Percentiles rank a stretch among this genome's conserved stretches.
Evolutionary conservation across 2,329 filamentous ascomycete species (phyloP).

Genomic region (Xylaria multiplex): DNA sequence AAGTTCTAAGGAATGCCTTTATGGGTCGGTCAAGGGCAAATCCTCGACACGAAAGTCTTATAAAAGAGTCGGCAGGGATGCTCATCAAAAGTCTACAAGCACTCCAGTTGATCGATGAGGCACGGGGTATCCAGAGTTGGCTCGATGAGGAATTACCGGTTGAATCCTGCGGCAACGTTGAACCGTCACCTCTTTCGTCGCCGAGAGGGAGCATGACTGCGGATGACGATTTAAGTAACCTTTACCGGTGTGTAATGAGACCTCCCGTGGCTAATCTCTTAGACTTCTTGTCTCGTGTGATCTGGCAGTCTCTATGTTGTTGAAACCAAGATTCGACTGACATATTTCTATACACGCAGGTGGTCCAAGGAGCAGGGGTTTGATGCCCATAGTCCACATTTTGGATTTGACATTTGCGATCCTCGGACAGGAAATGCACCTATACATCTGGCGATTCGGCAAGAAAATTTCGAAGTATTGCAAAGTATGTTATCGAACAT

Average conservation of each 20-base stretch:
- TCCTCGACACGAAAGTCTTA: slow-evolving; percentile 30
- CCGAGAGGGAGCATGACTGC: slow-evolving; percentile 20
- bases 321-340: not conserved
- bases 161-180: slow-evolving; percentile 4
- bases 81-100: slow-evolving; percentile 42
- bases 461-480: slow-evolving; percentile 43
- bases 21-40: slow-evolving; percentile 38
- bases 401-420: slow-evolving; percentile 44
- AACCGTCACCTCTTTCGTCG: slow-evolving; percentile 7
- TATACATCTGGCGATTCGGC: slow-evolving; percentile 43
- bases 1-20: slow-evolving; percentile 42
- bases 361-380: slow-evolving; percentile 46
- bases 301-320: not conserved
- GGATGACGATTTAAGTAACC: slow-evolving; percentile 28
- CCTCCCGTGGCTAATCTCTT: not conserved
- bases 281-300: not conserved
- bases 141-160: slow-evolving; percentile 34
- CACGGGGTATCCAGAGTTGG: slow-evolving; percentile 43
- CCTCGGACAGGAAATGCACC: slow-evolving; percentile 39
- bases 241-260: slow-evolving; percentile 34
- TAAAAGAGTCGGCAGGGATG: slow-evolving; percentile 43
- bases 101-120: slow-evolving; percentile 43
- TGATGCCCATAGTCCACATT: slow-evolving; percentile 40
- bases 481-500: slow-evolving; percentile 43
- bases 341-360: not conserved